These are phyloP conservation scores for Mastigamoeba balamuthi DNA, from an alignment of 78 protist species.

Conservation along the genomic window DNA sequence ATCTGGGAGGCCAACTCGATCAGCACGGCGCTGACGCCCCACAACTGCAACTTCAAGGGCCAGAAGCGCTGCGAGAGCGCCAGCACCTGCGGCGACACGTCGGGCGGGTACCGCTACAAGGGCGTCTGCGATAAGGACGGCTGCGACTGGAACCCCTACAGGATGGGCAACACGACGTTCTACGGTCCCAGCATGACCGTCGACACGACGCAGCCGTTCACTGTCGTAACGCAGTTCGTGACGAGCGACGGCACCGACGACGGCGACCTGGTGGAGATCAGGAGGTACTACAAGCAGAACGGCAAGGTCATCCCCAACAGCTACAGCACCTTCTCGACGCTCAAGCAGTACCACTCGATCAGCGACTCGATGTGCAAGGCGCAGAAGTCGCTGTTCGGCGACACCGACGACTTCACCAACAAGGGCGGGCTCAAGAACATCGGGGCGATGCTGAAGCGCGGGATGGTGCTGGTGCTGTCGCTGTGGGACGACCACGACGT, in stretches of 20 bases:
- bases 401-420: slow-evolving; percentile 22
- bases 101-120: slow-evolving; percentile 35
- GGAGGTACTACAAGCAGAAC: slow-evolving; percentile 44
- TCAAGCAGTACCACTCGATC: slow-evolving; percentile 7
- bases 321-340: background rate
- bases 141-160: slow-evolving; percentile 56
- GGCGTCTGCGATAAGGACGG: slow-evolving; percentile 58
- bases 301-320: slow-evolving; percentile 22
- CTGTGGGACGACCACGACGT: slow-evolving; percentile 60
- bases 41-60: slow-evolving; percentile 16
- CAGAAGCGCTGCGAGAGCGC: slow-evolving; percentile 21
- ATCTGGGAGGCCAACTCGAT: slow-evolving; percentile 59
- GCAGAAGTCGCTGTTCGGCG: slow-evolving; percentile 10
- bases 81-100: slow-evolving; percentile 4
- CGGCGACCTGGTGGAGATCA: slow-evolving; percentile 35
- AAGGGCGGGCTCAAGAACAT: slow-evolving; percentile 47
- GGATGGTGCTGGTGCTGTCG: slow-evolving; percentile 53
- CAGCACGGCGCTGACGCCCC: slow-evolving; percentile 53
- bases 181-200: slow-evolving; percentile 26
- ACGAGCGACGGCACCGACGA: slow-evolving; percentile 45
- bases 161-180: slow-evolving; percentile 43
- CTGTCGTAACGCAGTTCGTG: slow-evolving; percentile 60
- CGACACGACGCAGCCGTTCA: slow-evolving; percentile 35
- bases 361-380: slow-evolving; percentile 25
- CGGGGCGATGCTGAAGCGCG: slow-evolving; percentile 35